Base-by-base conservation (phyloP, 352 stramenopile genomes). In the Phytopythium boreale region DNA sequence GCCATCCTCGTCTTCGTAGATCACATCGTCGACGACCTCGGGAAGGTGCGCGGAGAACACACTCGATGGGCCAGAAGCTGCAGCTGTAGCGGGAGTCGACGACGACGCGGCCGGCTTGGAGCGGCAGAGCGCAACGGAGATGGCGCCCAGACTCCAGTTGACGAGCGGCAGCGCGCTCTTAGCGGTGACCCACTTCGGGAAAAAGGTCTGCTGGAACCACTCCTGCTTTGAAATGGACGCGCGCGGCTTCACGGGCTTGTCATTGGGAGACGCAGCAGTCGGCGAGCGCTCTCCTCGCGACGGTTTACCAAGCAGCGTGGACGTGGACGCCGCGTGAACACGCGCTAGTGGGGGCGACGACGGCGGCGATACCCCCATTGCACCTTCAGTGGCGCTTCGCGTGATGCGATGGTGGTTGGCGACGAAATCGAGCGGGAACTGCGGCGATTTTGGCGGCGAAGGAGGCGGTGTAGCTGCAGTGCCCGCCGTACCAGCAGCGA, bases 121-220 rank as follows among this genome's bases (percentile, higher is more conserved):
- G 15, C 39, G 56, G 9, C 75, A 76, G 1, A 91, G 57, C 9
- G 67, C 63, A 0, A 90, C 10, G 9, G 72, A 78, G 22, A 92
- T 61, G 0, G 68, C 64, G 4, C 80, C 80, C 5, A 90, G 50
- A 34, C 74, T 75, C 79, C 79, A 92, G 57, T 92, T 92, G 15
- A 90, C 37, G 10, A 84, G 56, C 4, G 83, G 83, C 19, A 87
- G 22, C 1, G 22, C 11, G 2, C 39, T 46, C 4, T 66, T 70
- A 8, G 61, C 57, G 6, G 75, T 51, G 36, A 82, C 44, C 65
- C 60, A 79, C 6, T 66, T 26, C 1, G 76, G 74, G 1, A 85
- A 61, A 22, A 85, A 70, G 31, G 64, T 65, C 59, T 79, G 64
- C 27, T 79, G 52, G 29, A 79, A 55, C 71, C 66, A 79, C 26